Base-by-base conservation (phyloP, 2,329 filamentous ascomycete species). In the Phaeosphaeriaceae sp. region DNA sequence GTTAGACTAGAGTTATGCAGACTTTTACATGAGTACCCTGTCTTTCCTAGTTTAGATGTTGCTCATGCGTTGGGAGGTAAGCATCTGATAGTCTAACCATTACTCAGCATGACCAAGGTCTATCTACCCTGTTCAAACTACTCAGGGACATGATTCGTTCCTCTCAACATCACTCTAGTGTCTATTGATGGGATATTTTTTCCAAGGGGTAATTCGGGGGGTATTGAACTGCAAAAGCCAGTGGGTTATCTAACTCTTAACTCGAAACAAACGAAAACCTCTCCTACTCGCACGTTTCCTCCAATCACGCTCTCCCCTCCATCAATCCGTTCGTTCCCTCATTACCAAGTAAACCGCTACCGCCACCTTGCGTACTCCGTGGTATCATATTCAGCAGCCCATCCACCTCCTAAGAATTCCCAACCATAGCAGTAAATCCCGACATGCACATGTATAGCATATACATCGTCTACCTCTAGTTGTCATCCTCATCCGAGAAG, bases 401-500 rank as follows among this genome's bases (percentile, higher is more conserved):
- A 36, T 5, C 11, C 31, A 27, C 25, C 25, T 27, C 25, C 25
- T 27, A 27, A 27, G 9, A 27, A 9, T n/a, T n/a, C 25, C 25
- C 25, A 27, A 27, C 9, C 25, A 9, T 27, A 27, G 31, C 13
- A 31, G 25, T 31, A 6, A 36, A 36, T 36, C 31, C 31, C 3
- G 7, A 11, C 31, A 36, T 36, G 13, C 13, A 36, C 31, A 3
- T 36, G 31, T 36, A 36, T 36, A 36, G 25, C 25, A 27, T 27
- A 9, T 27, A 27, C 25, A 9, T 27, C n/a, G 25, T 27, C 4
- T 27, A 5, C 25, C 25, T 36, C 31, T 73, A 75, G 55, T 68
- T 68, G 21, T 75, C 72, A 41, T 75, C 72, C 25, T 87, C 87
- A 64, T 91, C 91, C 78, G 94, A 91, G 76, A 97, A 95, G 81